Conservation (phyloP, 2,329 filamentous ascomycete genomes). For the Dryadomyces quercivorus region DNA sequence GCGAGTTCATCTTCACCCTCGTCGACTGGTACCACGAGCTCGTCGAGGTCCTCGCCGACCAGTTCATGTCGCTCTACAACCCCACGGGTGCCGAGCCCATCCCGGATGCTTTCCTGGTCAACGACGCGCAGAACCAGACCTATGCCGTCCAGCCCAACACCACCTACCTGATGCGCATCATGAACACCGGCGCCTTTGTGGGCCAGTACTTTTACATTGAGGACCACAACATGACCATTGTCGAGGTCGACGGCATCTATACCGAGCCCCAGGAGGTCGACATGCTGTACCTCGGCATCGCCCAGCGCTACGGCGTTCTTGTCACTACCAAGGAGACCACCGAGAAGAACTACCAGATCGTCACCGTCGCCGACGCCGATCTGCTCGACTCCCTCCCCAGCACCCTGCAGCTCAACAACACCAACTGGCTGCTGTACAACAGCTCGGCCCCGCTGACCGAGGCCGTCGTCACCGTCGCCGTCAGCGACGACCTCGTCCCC, state of each 20-base stretch:
- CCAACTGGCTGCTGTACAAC: constrained; percentile 52
- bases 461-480: constrained; percentile 6
- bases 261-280: constrained; percentile 46
- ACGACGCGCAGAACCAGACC: constrained; percentile 52
- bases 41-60: constrained; percentile 31
- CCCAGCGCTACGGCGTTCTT: constrained; percentile 53
- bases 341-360: constrained; percentile 52
- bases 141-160: constrained; percentile 51
- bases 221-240: constrained; percentile 53
- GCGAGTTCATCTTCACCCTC: constrained; percentile 52
- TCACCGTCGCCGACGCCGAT: constrained; percentile 29
- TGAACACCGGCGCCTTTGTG: constrained; percentile 64
- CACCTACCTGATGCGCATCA: constrained; percentile 60
- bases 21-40: constrained; percentile 61
- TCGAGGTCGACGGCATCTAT: constrained; percentile 65
- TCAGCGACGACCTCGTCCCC: constrained; percentile 43
- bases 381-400: constrained; percentile 59
- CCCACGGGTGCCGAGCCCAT: constrained; percentile 51
- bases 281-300: constrained; percentile 54
- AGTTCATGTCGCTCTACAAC: constrained; percentile 41
- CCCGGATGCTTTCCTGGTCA: constrained; percentile 56
- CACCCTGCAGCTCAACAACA: constrained; percentile 55
- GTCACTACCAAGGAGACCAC: constrained; percentile 52
- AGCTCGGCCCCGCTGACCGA: constrained; percentile 33
- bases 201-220: constrained; percentile 56